Evolutionary conservation across 1,139 yeast genomes (phyloP).

Genomic region (Lodderomyces jiufengensis): DNA sequence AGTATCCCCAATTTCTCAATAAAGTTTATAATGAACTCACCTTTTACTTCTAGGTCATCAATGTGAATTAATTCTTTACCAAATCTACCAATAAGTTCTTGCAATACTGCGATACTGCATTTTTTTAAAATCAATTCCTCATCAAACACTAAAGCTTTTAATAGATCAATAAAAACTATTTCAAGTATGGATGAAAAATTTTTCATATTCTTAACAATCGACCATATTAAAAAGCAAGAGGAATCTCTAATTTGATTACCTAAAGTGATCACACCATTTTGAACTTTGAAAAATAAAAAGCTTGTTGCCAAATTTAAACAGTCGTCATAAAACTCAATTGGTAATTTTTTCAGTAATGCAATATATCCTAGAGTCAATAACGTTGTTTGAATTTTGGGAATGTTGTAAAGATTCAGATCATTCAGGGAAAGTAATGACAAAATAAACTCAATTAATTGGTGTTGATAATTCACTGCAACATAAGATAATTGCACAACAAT

Average conservation of each 20-base stretch:
- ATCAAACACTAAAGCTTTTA: constrained; percentile 63
- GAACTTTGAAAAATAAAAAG: constrained; percentile 54
- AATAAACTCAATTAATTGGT: constrained; percentile 28
- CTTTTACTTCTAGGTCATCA: constrained; percentile 19
- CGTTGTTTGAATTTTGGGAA: constrained; percentile 34
- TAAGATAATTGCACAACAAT: constrained; percentile 19
- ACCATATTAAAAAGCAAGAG: constrained; percentile 65
- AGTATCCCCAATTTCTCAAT: constrained; percentile 47
- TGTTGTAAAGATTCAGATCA: constrained; percentile 10
- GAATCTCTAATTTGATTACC: constrained; percentile 81
- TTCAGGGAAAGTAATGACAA: constrained; percentile 21
- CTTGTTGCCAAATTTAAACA: constrained; percentile 33
- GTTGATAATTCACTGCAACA: constrained; percentile 32
- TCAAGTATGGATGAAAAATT: constrained; percentile 4
- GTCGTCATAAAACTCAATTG: constrained; percentile 21
- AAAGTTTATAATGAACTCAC: constrained; percentile 42
- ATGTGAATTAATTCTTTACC: constrained; percentile 29
- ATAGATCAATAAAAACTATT: constrained; percentile 38
- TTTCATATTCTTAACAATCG: constrained; percentile 28
- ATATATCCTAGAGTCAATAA: constrained; percentile 36
- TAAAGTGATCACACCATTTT: constrained; percentile 42
- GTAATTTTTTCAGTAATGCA: constrained; percentile 27
- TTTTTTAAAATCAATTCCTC: constrained; percentile 69
- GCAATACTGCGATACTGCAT: constrained; percentile 83
- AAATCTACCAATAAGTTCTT: constrained; percentile 79